Evolutionary conservation across 1,284 basidiomycete species (phyloP).

Genomic region (Acaromyces ingoldii): DNA sequence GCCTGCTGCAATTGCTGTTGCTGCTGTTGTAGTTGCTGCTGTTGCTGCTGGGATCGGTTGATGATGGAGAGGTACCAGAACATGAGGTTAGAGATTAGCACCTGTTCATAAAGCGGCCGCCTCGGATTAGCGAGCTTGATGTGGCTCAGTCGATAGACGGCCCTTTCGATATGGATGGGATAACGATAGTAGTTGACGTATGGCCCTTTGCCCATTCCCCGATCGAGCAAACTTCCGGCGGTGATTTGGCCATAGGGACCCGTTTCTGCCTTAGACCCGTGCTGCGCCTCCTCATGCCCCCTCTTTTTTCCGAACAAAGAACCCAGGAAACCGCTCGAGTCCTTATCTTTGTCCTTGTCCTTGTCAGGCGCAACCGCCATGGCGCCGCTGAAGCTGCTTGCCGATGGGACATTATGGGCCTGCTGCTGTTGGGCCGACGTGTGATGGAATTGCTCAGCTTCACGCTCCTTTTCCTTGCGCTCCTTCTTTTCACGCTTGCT

Average conservation of each 20-base stretch:
- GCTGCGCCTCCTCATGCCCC: slow-evolving; percentile 18
- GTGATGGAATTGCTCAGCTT: slow-evolving; percentile 1
- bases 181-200: slow-evolving; percentile 67
- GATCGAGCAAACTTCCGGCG: slow-evolving; percentile 33
- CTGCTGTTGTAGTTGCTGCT: slow-evolving; percentile 18
- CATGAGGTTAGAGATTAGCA: slow-evolving; percentile 97
- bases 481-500: slow-evolving; percentile 29
- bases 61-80: slow-evolving; percentile 99
- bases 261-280: not conserved
- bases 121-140: slow-evolving; percentile 98
- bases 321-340: slow-evolving; percentile 41
- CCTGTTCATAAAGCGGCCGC: slow-evolving; percentile 93
- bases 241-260: slow-evolving; percentile 30
- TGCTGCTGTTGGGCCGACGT: too few species aligned
- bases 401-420: too few species aligned
- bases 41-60: slow-evolving; percentile 60
- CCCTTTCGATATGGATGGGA: slow-evolving; percentile 95
- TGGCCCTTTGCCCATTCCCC: slow-evolving; percentile 16
- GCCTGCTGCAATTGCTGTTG: slow-evolving; percentile 8
- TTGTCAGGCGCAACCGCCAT: not conserved
- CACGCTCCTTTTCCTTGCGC: slow-evolving; percentile 26
- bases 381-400: not conserved
- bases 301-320: slow-evolving; percentile 44
- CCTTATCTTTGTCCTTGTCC: slow-evolving; percentile 25
- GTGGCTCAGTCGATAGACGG: slow-evolving; percentile 92